A percentile compares a stretch with the other conserved stretches of the same genome.
Evolutionary conservation across 2,329 filamentous ascomycete genomes (phyloP).

Genomic region (Sclerotinia glacialis): DNA sequence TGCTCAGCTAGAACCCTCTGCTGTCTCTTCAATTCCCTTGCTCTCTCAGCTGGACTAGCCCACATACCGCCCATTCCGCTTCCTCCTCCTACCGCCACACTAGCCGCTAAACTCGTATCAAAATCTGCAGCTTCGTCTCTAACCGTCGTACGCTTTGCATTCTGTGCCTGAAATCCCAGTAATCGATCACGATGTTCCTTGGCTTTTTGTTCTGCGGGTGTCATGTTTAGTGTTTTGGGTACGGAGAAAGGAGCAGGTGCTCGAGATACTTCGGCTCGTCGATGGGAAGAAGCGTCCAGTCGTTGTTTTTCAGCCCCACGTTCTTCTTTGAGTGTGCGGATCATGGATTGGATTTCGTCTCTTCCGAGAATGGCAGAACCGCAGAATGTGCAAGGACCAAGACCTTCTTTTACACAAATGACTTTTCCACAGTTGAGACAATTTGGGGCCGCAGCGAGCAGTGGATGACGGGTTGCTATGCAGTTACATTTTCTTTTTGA

Average conservation of each 20-base stretch:
- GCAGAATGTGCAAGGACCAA: conserved; percentile 93
- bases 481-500: conserved; percentile 75
- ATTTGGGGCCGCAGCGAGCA: conserved; percentile 89
- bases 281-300: conserved; percentile 69
- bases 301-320: conserved; percentile 84
- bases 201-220: conserved; percentile 47
- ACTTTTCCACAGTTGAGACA: conserved; percentile 92
- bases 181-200: conserved; percentile 65
- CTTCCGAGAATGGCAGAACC: conserved; percentile 67
- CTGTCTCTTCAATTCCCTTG: conserved; percentile 65
- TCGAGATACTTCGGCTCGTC: conserved; percentile 61
- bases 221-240: conserved; percentile 40
- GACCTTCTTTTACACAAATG: conserved; percentile 87
- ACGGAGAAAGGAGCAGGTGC: conserved; percentile 59
- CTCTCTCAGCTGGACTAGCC: conserved; percentile 66
- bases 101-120: conserved; percentile 51
- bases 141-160: conserved; percentile 65
- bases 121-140: conserved; percentile 68
- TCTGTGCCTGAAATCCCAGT: conserved; percentile 66
- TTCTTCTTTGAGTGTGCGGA: conserved; percentile 78
- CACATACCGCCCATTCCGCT: conserved; percentile 51
- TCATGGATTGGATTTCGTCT: conserved; percentile 79
- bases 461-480: conserved; percentile 80
- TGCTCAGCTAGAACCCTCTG: conserved; percentile 66
- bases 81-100: conserved; percentile 28